These are phyloP conservation scores for Fusarium sp. DNA, from an alignment of 2,329 filamentous ascomycete species.

Conservation along the genomic window DNA sequence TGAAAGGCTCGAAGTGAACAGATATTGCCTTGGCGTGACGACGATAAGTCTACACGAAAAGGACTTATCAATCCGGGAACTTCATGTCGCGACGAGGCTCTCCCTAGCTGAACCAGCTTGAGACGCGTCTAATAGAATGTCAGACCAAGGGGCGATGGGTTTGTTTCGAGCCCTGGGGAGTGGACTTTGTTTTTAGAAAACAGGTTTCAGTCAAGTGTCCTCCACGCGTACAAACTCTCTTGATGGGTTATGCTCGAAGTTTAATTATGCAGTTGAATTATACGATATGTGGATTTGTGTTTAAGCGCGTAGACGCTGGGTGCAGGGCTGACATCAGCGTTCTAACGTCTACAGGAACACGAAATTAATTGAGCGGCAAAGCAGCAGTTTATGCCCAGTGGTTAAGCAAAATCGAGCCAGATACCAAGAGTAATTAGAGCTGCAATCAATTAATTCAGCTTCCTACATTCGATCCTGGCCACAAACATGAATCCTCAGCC, in stretches of 20 bases:
- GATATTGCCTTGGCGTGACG: slow-evolving; percentile 1
- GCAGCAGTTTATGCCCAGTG: slow-evolving; percentile 9
- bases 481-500: slow-evolving; percentile 8
- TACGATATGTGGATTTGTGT: slow-evolving; percentile 5
- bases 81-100: slow-evolving; percentile 13
- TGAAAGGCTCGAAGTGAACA: slow-evolving; percentile 15
- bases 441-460: background rate
- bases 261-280: slow-evolving; percentile 22
- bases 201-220: slow-evolving; percentile 14
- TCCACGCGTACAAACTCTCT: slow-evolving; percentile 19
- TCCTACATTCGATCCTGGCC: slow-evolving; percentile 12
- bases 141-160: slow-evolving; percentile 17
- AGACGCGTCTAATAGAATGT: slow-evolving; percentile 32
- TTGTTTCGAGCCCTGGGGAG: slow-evolving; percentile 33
- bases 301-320: slow-evolving; percentile 34
- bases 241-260: slow-evolving; percentile 20
- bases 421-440: background rate
- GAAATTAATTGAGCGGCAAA: slow-evolving; percentile 5
- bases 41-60: slow-evolving; percentile 2
- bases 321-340: slow-evolving; percentile 27
- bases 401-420: slow-evolving; percentile 1
- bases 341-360: slow-evolving; percentile 10
- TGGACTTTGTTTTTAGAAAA: slow-evolving; percentile 22
- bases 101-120: slow-evolving; percentile 29
- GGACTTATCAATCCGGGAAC: background rate